These are phyloP conservation scores for Sphaerulina vaccinii DNA, from an alignment of 2,329 filamentous ascomycete species.

Conservation along the genomic window DNA sequence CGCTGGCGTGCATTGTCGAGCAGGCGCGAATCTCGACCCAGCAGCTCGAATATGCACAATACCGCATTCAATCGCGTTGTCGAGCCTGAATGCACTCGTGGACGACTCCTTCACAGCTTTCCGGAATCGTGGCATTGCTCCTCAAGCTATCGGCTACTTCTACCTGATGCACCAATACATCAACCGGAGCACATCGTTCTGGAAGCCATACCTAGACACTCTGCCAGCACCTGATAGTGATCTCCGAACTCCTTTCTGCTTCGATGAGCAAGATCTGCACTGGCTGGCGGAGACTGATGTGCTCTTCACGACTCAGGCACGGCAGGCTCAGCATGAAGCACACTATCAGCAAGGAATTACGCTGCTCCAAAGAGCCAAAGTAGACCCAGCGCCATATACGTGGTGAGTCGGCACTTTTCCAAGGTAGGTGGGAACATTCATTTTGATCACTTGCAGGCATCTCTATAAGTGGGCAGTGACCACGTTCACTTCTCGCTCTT, in stretches of 20 bases:
- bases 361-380: constrained; percentile 32
- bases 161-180: constrained; percentile 40
- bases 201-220: constrained; percentile 39
- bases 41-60: constrained; percentile 29
- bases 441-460: constrained; percentile 40
- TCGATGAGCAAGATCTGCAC: constrained; percentile 34
- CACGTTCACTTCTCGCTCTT: constrained; percentile 53
- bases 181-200: constrained; percentile 36
- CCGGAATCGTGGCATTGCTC: constrained; percentile 28
- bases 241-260: constrained; percentile 37
- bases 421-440: constrained; percentile 30
- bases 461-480: constrained; percentile 53
- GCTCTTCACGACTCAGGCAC: constrained; percentile 31
- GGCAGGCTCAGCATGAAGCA: constrained; percentile 38
- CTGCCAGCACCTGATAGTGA: constrained; percentile 35
- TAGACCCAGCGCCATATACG: constrained; percentile 39
- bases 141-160: constrained; percentile 38
- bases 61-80: constrained; percentile 37
- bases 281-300: constrained; percentile 41
- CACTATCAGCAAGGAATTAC: constrained; percentile 39
- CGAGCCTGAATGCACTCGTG: constrained; percentile 39
- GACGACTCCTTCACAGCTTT: constrained; percentile 37
- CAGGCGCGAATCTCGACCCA: constrained; percentile 22
- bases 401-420: constrained; percentile 38
- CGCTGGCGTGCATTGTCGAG: constrained; percentile 33